phyloP scores from a whole-genome alignment of 2,329 filamentous ascomycete species.

The Lasiodiplodia theobromae region DNA sequence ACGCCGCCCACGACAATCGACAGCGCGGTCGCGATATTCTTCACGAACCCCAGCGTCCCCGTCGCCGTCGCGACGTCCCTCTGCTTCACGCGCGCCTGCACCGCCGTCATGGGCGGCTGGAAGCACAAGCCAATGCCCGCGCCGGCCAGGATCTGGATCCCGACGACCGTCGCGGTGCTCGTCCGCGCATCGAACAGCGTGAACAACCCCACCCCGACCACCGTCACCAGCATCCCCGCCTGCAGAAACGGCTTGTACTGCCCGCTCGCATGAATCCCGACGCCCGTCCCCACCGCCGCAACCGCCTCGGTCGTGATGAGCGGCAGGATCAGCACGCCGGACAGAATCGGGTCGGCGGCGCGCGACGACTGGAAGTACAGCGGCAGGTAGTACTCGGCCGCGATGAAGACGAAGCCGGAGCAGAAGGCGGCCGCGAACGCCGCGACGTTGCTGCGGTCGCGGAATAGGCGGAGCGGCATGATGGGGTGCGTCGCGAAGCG shows the following conservation, averaged over 20 bases:
- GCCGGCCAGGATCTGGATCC: conserved; percentile 59
- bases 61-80: conserved; percentile 60
- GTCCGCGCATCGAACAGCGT: conserved; percentile 41
- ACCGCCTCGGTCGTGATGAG: conserved; percentile 67
- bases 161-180: conserved; percentile 48
- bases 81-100: conserved; percentile 61
- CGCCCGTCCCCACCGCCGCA: conserved; percentile 54
- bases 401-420: conserved; percentile 63
- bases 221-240: conserved; percentile 42
- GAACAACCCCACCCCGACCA: conserved; percentile 46
- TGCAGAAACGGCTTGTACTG: conserved; percentile 50
- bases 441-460: conserved; percentile 62
- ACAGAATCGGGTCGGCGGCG: conserved; percentile 66
- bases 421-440: conserved; percentile 58
- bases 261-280: conserved; percentile 57
- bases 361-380: conserved; percentile 76
- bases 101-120: conserved; percentile 61
- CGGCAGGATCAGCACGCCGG: conserved; percentile 65
- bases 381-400: conserved; percentile 73
- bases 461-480: conserved; percentile 71
- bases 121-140: conserved; percentile 62
- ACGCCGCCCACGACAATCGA: conserved; percentile 59
- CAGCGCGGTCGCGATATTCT: conserved; percentile 54
- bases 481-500: conserved; percentile 69
- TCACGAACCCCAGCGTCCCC: conserved; percentile 58